Percentiles rank a stretch among this genome's conserved stretches.
These are phyloP conservation scores for Choiromyces venosus DNA, from an alignment of 495 filamentous ascomycete genomes.

Conservation along the genomic window DNA sequence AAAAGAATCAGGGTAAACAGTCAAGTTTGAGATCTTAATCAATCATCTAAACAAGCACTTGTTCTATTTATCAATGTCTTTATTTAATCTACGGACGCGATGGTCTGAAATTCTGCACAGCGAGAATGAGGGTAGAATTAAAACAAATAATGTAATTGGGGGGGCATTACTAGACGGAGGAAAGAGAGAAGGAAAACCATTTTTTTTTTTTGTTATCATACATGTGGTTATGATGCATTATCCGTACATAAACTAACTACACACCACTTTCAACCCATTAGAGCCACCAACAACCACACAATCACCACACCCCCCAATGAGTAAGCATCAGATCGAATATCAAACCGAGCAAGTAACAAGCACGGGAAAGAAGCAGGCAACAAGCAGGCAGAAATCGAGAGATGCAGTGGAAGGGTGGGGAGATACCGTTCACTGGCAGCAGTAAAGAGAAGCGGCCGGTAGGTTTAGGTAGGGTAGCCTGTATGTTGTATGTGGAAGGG, in stretches of 20 bases:
- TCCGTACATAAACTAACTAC: constrained; percentile 29
- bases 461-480: not conserved
- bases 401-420: constrained; percentile 30
- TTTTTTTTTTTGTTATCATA: not conserved
- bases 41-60: constrained; percentile 4
- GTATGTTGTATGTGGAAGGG: constrained; percentile 9
- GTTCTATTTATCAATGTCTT: constrained; percentile 20
- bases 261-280: constrained; percentile 16
- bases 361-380: constrained; percentile 34
- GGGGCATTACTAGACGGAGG: not conserved
- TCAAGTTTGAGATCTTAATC: constrained; percentile 19
- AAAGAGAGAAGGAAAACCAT: not conserved
- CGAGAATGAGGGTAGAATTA: not conserved
- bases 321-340: constrained; percentile 30
- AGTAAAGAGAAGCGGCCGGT: not conserved
- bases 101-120: not conserved
- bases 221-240: constrained; percentile 9
- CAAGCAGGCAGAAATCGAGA: constrained; percentile 39
- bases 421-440: constrained; percentile 28
- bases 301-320: constrained; percentile 26
- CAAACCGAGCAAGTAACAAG: constrained; percentile 28
- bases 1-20: constrained; percentile 19
- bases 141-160: not conserved
- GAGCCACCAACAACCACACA: constrained; percentile 17
- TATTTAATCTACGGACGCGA: not conserved